A percentile compares a stretch with the other conserved stretches of the same genome.
Conservation (phyloP, 305 asterid species). For the Coffea humblotiana region DNA sequence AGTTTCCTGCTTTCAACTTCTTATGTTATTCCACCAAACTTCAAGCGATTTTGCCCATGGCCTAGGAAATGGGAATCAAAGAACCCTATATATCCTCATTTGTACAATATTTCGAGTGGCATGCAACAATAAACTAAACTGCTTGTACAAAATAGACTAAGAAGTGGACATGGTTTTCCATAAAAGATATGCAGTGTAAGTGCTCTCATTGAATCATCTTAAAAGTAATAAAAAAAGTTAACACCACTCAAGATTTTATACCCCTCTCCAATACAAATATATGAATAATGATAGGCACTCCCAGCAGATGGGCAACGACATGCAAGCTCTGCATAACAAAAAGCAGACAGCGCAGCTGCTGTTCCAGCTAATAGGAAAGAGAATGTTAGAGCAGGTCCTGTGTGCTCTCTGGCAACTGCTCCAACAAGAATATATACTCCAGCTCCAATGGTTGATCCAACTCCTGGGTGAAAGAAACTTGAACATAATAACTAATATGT, state of each 20-base stretch:
- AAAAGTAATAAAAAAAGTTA: background rate
- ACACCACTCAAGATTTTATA: slow-evolving; percentile 17
- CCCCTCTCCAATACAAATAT: slow-evolving; percentile 97
- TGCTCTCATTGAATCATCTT: no score
- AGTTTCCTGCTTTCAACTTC: no score
- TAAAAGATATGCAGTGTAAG: no score
- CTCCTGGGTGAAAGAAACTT: slow-evolving; percentile 41
- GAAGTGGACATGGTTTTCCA: no score
- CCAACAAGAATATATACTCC: slow-evolving; percentile 98
- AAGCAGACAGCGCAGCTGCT: slow-evolving; percentile 99
- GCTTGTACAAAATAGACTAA: no score
- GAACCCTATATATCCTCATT: no score
- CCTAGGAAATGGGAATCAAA: no score
- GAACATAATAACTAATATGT: no score
- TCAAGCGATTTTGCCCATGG: no score
- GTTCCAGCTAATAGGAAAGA: slow-evolving; percentile 92
- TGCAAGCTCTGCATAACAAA: slow-evolving; percentile 94
- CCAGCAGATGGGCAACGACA: slow-evolving; percentile 99
- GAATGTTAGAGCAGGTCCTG: slow-evolving; percentile 88
- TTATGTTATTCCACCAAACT: no score
- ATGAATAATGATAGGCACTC: slow-evolving; percentile 97
- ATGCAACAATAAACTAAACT: no score
- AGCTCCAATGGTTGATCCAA: slow-evolving; percentile 95
- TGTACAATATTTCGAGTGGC: no score
- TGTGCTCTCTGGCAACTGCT: slow-evolving; percentile 95